A percentile compares a stretch with the other conserved stretches of the same genome.
These are phyloP conservation scores for Phoma sp. DNA, from an alignment of 2,329 filamentous ascomycete species.

Conservation along the genomic window DNA sequence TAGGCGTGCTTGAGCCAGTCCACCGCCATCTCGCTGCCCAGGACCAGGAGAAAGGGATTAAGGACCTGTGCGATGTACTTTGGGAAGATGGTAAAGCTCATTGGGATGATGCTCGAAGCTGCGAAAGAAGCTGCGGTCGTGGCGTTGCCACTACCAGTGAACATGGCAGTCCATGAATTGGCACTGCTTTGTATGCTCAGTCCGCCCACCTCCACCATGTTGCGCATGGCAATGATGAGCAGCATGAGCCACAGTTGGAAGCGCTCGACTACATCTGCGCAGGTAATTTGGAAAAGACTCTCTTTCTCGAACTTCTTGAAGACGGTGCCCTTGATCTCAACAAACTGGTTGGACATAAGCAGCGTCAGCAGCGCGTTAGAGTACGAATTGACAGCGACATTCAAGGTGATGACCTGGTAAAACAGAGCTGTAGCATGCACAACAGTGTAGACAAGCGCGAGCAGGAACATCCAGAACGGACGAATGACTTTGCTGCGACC, in stretches of 20 bases:
- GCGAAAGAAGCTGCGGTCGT: constrained; percentile 58
- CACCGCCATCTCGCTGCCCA: constrained; percentile 95
- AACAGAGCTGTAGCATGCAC: constrained; percentile 87
- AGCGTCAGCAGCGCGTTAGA: constrained; percentile 93
- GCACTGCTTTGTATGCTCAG: constrained; percentile 62
- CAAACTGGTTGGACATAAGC: constrained; percentile 95
- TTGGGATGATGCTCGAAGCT: constrained; percentile 78
- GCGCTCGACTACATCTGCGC: constrained; percentile 93
- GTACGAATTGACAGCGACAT: constrained; percentile 98
- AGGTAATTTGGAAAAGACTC: constrained; percentile 94
- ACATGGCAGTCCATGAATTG: constrained; percentile 40
- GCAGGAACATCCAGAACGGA: constrained; percentile 87
- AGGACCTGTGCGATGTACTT: constrained; percentile 88
- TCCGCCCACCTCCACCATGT: constrained; percentile 93
- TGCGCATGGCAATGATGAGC: constrained; percentile 92
- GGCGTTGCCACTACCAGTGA: constrained; percentile 51
- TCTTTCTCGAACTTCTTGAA: constrained; percentile 99
- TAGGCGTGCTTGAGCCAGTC: constrained; percentile 98
- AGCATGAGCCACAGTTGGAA: constrained; percentile 99
- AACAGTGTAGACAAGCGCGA: constrained; percentile 87
- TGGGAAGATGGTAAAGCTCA: constrained; percentile 88
- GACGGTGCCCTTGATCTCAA: constrained; percentile 97
- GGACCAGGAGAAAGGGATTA: constrained; percentile 89
- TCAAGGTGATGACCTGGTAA: constrained; percentile 96
- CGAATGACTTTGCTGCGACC: constrained; percentile 90